Base-by-base conservation (phyloP, 2,329 filamentous ascomycete species). In the Botrytis aclada region DNA sequence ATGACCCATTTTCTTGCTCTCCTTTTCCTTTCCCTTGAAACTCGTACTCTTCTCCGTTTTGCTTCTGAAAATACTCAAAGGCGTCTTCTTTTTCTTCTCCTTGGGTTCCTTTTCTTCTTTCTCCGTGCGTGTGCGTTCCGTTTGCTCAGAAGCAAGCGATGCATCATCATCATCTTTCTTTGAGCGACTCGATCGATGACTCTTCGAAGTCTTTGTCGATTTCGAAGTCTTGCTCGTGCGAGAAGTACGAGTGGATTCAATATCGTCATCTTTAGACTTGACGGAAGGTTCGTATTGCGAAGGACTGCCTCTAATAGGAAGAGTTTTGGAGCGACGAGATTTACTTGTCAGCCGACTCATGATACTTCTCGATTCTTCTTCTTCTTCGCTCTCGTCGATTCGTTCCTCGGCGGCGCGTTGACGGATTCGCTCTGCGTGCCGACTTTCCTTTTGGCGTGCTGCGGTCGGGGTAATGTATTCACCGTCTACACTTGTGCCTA, bases 381-480 rank as follows among this genome's bases (percentile, higher is more conserved):
- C 32, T 4, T 66, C 43, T 22, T 39, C 71, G n/a, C 47, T 54
- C 47, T 54, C 47, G 7, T 73, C 71, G 4, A 60, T 41, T 16
- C 71, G 34, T 63, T 72, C 63, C 47, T 80, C 77, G 32, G 73
- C 72, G 20, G 72, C 76, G 18, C 78, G 63, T 37, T 77, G 76
- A 16, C 74, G 72, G 43, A 78, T 78, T 3, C 74, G 65, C 61
- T 78, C 77, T 22, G 63, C 51, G 29, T 37, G 22, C 3, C 65
- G 65, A 56, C 65, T 41, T 16, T 77, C 77, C 71, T 75, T 76
- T 43, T 77, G 77, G 25, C 77, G 75, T 25, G 77, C 76, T 8
- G 78, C 78, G n/a, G 76, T 78, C 0, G 80, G 80, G 1, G 80
- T 82, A 37, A 82, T 81, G 64, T 78, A 80, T 65, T 81, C 80